Base-by-base conservation (phyloP, 2,329 filamentous ascomycete genomes). In the Epichloe sibirici region DNA sequence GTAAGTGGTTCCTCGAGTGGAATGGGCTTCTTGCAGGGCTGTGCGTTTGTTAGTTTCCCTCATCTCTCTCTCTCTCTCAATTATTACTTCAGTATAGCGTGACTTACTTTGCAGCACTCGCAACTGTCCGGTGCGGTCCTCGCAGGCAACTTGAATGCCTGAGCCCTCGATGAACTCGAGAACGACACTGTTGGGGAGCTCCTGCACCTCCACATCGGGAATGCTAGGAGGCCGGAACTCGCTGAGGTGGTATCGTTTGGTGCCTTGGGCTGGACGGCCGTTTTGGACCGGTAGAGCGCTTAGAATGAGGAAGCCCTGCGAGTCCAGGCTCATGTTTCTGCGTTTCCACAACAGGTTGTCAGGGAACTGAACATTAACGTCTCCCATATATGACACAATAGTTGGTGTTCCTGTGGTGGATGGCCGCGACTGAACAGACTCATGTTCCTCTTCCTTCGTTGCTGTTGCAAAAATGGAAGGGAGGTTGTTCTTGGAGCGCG, bases 341-440 rank as follows among this genome's bases (percentile, higher is more conserved):
- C 91, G 86, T 73, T 97, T 98, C 93, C 93, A 98, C 12, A 98
- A 77, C 46, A 98, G 76, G 51, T 89, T 95, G 65, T 97, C 91
- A 0, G 93, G 93, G 65, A 98, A 96, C 66, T 98, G 93, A 11
- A 97, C 88, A 62, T 98, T 97, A 57, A 98, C 85, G 62, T 96
- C 88, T 48, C 90, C 89, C 67, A 95, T 78, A 56, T 85, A 83
- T 3, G 88, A 75, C 28, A 84, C 75, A 50, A 82, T 71, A 47
- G 67, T 69, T 0, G 70, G 62, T 21, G 62, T 59, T 9, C 61
- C 63, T 2, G 62, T 68, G 17, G 62, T 65, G 31, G 58, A 62
- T 6, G 65, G 63, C 15, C 63, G 60, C 6, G 55, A 17, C 11
- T 53, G 48, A 3, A 35, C 50, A 23, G 60, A 56, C 49, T 63